phyloP scores from a whole-genome alignment of 805 yeast genomes.

The Candida palmyrensis region DNA sequence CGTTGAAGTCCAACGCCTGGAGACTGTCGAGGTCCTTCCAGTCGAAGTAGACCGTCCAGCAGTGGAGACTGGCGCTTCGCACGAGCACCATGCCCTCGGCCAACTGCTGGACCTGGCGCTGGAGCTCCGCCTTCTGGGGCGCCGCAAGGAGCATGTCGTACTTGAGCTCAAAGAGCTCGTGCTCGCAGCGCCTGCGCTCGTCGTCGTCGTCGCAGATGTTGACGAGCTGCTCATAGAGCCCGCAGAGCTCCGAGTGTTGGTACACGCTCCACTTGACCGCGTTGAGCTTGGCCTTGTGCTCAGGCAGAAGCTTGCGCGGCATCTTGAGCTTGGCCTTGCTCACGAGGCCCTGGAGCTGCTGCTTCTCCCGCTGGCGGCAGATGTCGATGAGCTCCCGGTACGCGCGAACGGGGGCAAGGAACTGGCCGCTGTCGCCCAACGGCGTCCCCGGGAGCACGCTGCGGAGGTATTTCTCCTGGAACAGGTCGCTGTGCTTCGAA shows the following conservation, averaged over 20 bases:
- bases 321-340: conserved; percentile 47
- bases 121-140: conserved; percentile 43
- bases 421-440: conserved; percentile 41
- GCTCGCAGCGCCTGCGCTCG: conserved; percentile 55
- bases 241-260: conserved; percentile 45
- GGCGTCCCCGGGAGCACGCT: conserved; percentile 50
- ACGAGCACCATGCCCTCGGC: conserved; percentile 71
- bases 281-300: conserved; percentile 33
- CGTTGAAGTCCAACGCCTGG: conserved; percentile 38
- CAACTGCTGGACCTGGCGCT: conserved; percentile 45
- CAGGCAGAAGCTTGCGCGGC: conserved; percentile 38
- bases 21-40: conserved; percentile 59
- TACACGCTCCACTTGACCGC: conserved; percentile 44
- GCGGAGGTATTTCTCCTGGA: conserved; percentile 45
- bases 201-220: conserved; percentile 57
- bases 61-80: conserved; percentile 51
- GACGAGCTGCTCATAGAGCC: conserved; percentile 50
- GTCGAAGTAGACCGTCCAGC: conserved; percentile 74
- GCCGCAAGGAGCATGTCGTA: conserved; percentile 48
- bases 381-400: conserved; percentile 41
- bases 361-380: conserved; percentile 35
- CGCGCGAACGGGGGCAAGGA: conserved; percentile 43
- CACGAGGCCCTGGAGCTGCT: conserved; percentile 31
- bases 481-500: conserved; percentile 20
- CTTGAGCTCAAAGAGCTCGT: conserved; percentile 51